These are phyloP conservation scores for Cytospora paraplurivora DNA, from an alignment of 2,329 filamentous ascomycete species.

Conservation along the genomic window DNA sequence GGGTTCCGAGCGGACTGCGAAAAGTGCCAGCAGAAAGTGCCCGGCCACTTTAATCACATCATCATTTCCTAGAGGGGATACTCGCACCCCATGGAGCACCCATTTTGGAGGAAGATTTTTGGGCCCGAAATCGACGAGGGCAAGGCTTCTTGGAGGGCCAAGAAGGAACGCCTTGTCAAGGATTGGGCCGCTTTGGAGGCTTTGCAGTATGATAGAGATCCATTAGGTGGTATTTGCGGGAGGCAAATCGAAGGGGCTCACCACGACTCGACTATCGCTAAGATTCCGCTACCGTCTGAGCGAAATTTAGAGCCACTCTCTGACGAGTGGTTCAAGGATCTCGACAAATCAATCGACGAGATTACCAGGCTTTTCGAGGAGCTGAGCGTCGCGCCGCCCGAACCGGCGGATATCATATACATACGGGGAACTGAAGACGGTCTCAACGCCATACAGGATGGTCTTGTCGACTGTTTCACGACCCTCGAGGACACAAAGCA, in stretches of 20 bases:
- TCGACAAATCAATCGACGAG: conserved; percentile 22
- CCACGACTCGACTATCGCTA: neutral
- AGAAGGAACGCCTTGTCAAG: conserved; percentile 11
- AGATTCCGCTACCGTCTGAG: neutral
- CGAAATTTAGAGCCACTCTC: conserved; percentile 10
- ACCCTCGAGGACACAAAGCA: conserved; percentile 3
- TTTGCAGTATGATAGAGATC: neutral
- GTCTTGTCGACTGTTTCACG: conserved; percentile 12
- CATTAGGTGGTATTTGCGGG: neutral
- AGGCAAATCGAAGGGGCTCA: neutral
- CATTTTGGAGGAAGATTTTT: conserved; percentile 15
- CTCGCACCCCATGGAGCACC: conserved; percentile 23
- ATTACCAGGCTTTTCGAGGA: conserved; percentile 24
- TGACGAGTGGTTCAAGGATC: conserved; percentile 23
- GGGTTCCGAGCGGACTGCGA: conserved; percentile 78
- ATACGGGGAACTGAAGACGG: conserved; percentile 7
- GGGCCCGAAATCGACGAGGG: conserved; percentile 21
- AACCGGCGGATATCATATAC: conserved; percentile 9
- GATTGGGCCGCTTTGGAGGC: neutral
- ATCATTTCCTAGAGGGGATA: conserved; percentile 58
- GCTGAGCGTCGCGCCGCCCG: conserved; percentile 12
- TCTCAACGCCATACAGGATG: conserved; percentile 12
- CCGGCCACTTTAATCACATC: conserved; percentile 81
- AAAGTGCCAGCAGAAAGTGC: conserved; percentile 73
- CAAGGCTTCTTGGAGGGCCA: conserved; percentile 25